phyloP scores from a whole-genome alignment of 1,139 yeast species.

The Magnusiomyces fungicola region DNA sequence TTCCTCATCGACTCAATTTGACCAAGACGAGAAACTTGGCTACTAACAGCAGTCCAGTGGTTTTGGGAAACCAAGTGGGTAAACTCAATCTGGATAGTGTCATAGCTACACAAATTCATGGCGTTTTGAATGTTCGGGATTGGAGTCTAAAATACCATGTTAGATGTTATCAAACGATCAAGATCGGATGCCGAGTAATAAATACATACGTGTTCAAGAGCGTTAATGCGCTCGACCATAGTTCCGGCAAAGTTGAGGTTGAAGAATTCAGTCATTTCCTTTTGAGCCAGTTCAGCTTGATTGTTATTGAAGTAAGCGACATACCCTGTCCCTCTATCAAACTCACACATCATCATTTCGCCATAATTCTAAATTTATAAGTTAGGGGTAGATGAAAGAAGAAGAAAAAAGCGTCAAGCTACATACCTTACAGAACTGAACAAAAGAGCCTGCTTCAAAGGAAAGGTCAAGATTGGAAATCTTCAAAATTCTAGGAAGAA shows the following conservation, averaged over 20 bases:
- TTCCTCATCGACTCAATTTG: background rate
- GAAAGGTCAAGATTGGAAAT: constrained; percentile 3
- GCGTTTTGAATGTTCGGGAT: background rate
- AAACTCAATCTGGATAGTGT: background rate
- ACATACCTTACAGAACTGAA: constrained; percentile 10
- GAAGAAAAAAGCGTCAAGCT: background rate
- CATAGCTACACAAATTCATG: background rate
- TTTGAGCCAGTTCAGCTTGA: background rate
- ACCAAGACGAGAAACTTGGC: background rate
- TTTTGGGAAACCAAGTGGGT: background rate
- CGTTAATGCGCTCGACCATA: background rate
- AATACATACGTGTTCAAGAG: background rate
- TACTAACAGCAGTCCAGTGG: background rate
- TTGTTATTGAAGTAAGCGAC: background rate
- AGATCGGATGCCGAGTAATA: too few relatives aligned
- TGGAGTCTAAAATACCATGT: background rate
- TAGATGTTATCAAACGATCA: too few relatives aligned
- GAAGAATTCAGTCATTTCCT: background rate
- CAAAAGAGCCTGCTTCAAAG: background rate
- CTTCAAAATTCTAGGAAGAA: constrained; percentile 6
- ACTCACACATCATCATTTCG: background rate
- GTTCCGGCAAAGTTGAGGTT: background rate
- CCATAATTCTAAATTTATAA: background rate
- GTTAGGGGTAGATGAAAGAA: background rate
- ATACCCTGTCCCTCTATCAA: background rate